Evolutionary conservation across 495 filamentous ascomycete species (phyloP).

Genomic region (Lasiosphaeris hirsuta): DNA sequence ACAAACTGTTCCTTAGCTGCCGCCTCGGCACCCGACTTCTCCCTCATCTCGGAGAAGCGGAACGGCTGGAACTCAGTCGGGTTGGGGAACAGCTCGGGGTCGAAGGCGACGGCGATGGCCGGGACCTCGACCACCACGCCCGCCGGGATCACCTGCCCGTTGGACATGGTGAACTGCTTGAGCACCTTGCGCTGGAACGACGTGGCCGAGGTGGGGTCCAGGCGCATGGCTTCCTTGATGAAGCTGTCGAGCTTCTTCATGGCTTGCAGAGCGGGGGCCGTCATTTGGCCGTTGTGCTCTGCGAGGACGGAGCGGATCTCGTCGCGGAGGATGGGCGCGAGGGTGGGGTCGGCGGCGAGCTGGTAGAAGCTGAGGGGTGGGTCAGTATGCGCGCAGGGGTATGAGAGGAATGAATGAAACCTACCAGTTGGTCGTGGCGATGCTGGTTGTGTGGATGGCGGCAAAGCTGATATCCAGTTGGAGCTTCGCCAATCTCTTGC

Average conservation of each 20-base stretch:
- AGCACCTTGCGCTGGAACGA: constrained; percentile 39
- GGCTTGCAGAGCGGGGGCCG: constrained; percentile 24
- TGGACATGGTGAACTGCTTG: constrained; percentile 39
- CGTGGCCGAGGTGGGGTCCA: constrained; percentile 12
- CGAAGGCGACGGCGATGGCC: constrained; percentile 32
- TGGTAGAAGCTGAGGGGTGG: constrained; percentile 33
- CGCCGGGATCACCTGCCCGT: constrained; percentile 37
- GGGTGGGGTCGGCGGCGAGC: constrained; percentile 42
- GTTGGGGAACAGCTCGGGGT: constrained; percentile 26
- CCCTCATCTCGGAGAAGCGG: constrained; percentile 47
- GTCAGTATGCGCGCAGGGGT: neutral
- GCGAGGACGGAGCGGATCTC: constrained; percentile 44
- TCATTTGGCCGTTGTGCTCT: constrained; percentile 28
- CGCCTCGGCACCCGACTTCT: constrained; percentile 26
- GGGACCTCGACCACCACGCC: constrained; percentile 40
- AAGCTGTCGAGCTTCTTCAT: constrained; percentile 39
- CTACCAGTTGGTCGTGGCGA: constrained; percentile 41
- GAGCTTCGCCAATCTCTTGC: constrained; percentile 28
- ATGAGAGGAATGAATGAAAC: neutral
- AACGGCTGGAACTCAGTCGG: constrained; percentile 45
- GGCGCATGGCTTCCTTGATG: constrained; percentile 34
- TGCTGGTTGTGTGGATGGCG: constrained; percentile 50
- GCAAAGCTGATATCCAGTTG: constrained; percentile 47
- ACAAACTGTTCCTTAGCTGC: constrained; percentile 41
- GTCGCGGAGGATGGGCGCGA: constrained; percentile 46